Base-by-base conservation (phyloP, 2,329 filamentous ascomycete species). In the Sporothrix globosa region DNA sequence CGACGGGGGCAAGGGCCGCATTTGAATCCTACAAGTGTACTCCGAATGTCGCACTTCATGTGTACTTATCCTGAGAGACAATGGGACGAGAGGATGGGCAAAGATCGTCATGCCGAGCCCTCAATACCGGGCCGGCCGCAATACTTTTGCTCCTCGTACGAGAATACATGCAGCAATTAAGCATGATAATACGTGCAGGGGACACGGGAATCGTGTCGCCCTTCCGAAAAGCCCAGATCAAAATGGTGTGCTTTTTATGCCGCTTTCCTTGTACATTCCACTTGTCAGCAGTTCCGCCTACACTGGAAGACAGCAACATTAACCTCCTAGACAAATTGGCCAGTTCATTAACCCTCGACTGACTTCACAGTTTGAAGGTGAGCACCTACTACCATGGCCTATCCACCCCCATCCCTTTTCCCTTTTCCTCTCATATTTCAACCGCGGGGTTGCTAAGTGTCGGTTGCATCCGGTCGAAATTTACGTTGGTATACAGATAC, bases 281-380 rank as follows among this genome's bases (percentile, higher is more conserved):
- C 44, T 34, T 50, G 27, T 44, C 10, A 10, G 14, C 6, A 17
- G 14, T 21, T 50, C 61, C 44, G 50, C 50, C 30, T 0, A 44
- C 39, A 21, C 21, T 10, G 21, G 11, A 17, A 19, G 39, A 6
- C 58, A 19, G 30, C 30, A 54, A 19, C 5, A 46, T 46, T 7
- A 17, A 52, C 63, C 39, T 66, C 27, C 34, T 21, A 54, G 63
- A 54, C 63, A 19, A 48, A 48, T 7, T 27, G 19, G 27, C 46
- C 30, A 11, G 24, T 66, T 52, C 46, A 66, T 66, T 66, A 52
- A 9, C 63, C 63, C n/a, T 66, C 58, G 58, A 61, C 56, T 34
- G n/a, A 44, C n/a, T n/a, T 7, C n/a, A 39, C 58, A 61, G 4
- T 14, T 24, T 44, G 21, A 44, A 19, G 34, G 4, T 21, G 30